Base-by-base conservation (phyloP, 257 asterid genomes). In the Solanum bulbocastanum region DNA sequence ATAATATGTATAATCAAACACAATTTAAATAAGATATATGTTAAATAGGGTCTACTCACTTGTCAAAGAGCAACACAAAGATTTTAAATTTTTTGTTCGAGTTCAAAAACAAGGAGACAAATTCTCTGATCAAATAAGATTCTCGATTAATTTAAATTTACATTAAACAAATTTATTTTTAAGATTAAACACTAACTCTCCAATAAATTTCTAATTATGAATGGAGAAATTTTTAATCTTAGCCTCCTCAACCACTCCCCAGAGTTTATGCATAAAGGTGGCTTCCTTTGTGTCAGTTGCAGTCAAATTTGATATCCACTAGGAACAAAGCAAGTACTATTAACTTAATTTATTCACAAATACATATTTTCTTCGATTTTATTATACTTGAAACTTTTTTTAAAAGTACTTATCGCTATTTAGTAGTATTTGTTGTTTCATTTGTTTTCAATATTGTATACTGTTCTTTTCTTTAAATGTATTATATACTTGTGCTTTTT, bases 401-500 rank as follows among this genome's bases (percentile, higher is more conserved):
- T 0, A 1, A 8, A 22, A 60, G 10, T 60, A 22, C 27, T 60
- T 60, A 62, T 62, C 15, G 23, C 30, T 62, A 10, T 23, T 2
- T 62, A 62, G 30, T 23, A 23, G 32, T 23, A 62, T n/a, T 23
- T 23, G 68, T 22, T 6, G n/a, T 9, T 60, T 60, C 69, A 60
- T 62, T 62, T 62, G 69, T 10, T 62, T 62, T n/a, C 1, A 10
- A 6, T 58, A 58, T 58, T 58, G 66, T 58, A 20, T 58, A 20
- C 23, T 20, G 11, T 58, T 20, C 11, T 14, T 15, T 49, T 49
- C 22, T 5, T 49, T 49, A 4, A 22, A 4, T 23, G 1, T 23
- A 23, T 23, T 23, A 60, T 10, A 4, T 23, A 23, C 1, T 60
- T n/a, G 5, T 5, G 12, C 4, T 60, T 23, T 9, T 2, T 0